Base-by-base conservation (phyloP, 106 monocot genomes). In the Allium sativum region DNA sequence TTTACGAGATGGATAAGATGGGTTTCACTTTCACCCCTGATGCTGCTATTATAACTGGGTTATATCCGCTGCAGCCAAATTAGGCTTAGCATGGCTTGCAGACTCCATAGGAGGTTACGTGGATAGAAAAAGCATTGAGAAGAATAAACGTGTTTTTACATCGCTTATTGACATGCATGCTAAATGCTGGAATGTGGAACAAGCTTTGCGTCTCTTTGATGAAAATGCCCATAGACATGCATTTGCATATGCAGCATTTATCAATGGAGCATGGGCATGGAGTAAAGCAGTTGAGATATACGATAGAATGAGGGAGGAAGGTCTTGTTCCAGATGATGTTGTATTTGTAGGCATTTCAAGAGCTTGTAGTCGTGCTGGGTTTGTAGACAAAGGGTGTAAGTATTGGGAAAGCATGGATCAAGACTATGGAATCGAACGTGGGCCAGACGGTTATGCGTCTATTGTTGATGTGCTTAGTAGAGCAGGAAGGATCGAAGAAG, bases 81-180 rank as follows among this genome's bases (percentile, higher is more conserved):
- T 86, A 20, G 78, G 78, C 7, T 62, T 55, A 17, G 7, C 51
- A 9, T 75, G 82, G 48, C 52, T 76, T 21, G 78, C 76, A 2
- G 40, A 58, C 21, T 81, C 72, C 72, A 68, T 79, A 17, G 78
- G 78, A 48, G 18, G 42, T 6, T 76, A 73, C 56, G 70, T 72
- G 7, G 70, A 76, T 6, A 18, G 51, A 56, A 78, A 76, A 41
- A 55, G 66, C 42, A 66, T 86, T 18, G 66, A 86, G 62, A 78
- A 64, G 69, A 82, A 86, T 22, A 76, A 72, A 50, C 65, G 73
- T 7, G 78, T 86, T 5, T 75, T 82, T 59, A 86, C 78, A 48
- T 72, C 86, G 2, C 66, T 78, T 1, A 70, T 86, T 2, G 78
- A 86, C 45, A 78, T 86, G 75, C 73, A 86, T 12, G 69, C 82